Evolutionary conservation across 2,329 filamentous ascomycete genomes (phyloP), one percentile per base, ranked within the genome.

Genomic region (Aspergillus brasiliensis): DNA sequence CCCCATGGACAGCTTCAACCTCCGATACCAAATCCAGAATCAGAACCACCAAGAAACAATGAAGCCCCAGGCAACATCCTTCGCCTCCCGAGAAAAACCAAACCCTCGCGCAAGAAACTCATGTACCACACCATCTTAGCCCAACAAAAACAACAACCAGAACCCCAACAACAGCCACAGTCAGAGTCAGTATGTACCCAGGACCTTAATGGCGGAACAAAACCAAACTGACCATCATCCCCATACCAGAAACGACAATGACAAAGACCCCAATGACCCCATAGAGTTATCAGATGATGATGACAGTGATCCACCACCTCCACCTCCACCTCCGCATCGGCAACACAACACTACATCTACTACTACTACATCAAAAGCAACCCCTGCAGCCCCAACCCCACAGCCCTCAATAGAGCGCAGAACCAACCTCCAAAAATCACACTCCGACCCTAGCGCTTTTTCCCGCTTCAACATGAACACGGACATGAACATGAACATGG

Each of bases 61-160:
- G 62, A 65, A 3, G 19, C 54, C 6, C 66, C 66, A 8, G 54
- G 62, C 17, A 73, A 69, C 13, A 67, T 68, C 2, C 68, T 78
- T 57, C 71, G 72, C 13, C 66, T 79, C 21, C 65, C 69, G 1
- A 66, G 67, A 69, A 34, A 77, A 76, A 52, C 31, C 4, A 34
- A 34, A 13, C 31, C 31, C 31, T 76, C 77, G 7, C 75, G 78
- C 13, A 75, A 67, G n/a, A 80, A 80, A 58, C 58, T 81, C 28
- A 77, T 80, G 72, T 80, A 79, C 61, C 70, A 69, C 55, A 75
- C 74, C 21, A 10, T 21, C 57, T 64, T 28, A 44, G 19, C 40
- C 10, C 62, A 40, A 51, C 60, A 8, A 23, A 47, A 17, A 15
- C 58, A 47, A 44, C 46, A 56, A 15, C 51, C 64, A 17, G 55